phyloP scores from a whole-genome alignment of 331 rosid species.

The Malus hybrid region DNA sequence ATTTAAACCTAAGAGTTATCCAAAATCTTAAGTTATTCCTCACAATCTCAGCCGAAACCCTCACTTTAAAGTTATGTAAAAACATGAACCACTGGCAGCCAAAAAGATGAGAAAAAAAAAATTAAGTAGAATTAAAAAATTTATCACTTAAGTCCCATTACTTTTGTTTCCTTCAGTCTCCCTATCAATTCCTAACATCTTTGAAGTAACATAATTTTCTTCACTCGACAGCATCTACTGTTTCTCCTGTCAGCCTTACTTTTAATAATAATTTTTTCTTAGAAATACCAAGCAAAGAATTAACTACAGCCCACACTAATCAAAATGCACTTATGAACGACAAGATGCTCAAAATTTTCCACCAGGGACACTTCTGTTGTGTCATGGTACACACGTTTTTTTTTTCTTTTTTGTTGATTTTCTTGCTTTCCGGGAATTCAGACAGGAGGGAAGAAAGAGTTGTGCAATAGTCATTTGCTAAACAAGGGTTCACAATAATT shows the following conservation, averaged over 20 bases:
- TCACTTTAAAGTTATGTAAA: background rate
- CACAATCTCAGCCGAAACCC: background rate
- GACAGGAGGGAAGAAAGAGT: too few species aligned
- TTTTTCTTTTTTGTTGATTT: too few species aligned
- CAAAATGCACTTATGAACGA: background rate
- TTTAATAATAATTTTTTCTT: background rate
- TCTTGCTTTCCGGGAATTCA: too few species aligned
- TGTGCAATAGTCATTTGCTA: background rate
- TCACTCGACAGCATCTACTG: background rate
- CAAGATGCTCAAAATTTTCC: background rate
- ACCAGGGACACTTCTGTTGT: background rate
- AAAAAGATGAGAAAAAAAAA: background rate
- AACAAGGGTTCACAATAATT: background rate
- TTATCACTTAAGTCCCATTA: background rate
- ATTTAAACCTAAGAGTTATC: background rate
- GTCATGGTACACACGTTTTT: background rate
- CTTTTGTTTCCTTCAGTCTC: background rate
- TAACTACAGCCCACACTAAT: background rate
- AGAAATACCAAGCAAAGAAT: background rate
- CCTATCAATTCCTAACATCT: background rate
- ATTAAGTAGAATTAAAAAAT: background rate
- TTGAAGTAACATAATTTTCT: background rate
- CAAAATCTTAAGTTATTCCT: background rate
- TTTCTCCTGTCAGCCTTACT: background rate
- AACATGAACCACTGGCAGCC: background rate